These are phyloP conservation scores for Chimonanthus praecox DNA, from an alignment of 164 flowering plant genomes.

Conservation along the genomic window DNA sequence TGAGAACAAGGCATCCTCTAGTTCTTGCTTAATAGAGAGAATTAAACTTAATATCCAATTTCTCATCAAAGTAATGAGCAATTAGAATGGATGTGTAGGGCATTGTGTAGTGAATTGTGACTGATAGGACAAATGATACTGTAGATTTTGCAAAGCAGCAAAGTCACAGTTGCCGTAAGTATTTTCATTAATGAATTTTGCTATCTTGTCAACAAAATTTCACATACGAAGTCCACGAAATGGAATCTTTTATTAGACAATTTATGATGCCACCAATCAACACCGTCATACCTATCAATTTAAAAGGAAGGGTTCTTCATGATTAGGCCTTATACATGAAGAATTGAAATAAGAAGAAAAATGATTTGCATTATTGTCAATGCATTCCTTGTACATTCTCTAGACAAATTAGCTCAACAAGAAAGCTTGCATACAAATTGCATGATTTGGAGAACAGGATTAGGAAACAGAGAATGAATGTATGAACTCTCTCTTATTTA, in stretches of 20 bases:
- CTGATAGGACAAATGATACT: slow-evolving; percentile 64
- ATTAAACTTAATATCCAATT: too few species aligned
- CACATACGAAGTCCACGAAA: slow-evolving; percentile 51
- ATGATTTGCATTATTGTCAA: slow-evolving; percentile 12
- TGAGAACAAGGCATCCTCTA: too few species aligned
- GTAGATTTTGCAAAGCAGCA: slow-evolving; percentile 54
- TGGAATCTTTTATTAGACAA: not conserved
- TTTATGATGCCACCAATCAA: not conserved
- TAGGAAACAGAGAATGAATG: slow-evolving; percentile 25
- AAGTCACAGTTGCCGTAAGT: slow-evolving; percentile 35
- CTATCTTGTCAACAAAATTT: too few species aligned
- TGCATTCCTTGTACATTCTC: slow-evolving; percentile 3
- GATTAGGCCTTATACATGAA: not conserved
- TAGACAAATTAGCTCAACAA: slow-evolving; percentile 1
- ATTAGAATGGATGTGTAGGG: slow-evolving; percentile 95
- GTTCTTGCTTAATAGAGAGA: too few species aligned
- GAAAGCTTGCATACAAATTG: slow-evolving; percentile 12
- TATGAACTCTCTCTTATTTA: slow-evolving; percentile 8
- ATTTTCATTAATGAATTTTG: too few species aligned
- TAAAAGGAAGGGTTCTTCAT: not conserved
- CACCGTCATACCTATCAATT: not conserved
- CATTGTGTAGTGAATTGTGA: slow-evolving; percentile 90
- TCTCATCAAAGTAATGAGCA: slow-evolving; percentile 18
- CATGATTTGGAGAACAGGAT: slow-evolving; percentile 19
- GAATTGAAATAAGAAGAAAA: not conserved